Percentiles rank a stretch among this genome's conserved stretches.
Conservation (phyloP, 179 eudicot species). For the Vitellaria paradoxa region DNA sequence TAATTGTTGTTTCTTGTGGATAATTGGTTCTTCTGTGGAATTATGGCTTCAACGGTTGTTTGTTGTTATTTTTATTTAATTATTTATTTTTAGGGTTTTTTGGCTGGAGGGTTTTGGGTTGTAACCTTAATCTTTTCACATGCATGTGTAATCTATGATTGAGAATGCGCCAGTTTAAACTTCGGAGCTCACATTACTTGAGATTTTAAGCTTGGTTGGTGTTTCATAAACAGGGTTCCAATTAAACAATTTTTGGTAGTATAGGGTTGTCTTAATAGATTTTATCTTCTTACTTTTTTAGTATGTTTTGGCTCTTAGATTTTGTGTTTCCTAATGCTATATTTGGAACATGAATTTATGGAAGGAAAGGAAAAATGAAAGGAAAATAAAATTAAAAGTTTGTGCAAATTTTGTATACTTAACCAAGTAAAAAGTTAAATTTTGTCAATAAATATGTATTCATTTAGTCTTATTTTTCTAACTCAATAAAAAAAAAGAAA, state of each 20-base stretch:
- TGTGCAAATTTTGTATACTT: not conserved
- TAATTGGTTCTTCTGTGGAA: conserved; percentile 13
- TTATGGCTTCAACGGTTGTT: not conserved
- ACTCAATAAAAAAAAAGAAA: too few species aligned
- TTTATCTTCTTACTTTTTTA: not conserved
- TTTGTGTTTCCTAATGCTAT: not conserved
- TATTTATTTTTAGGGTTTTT: conserved; percentile 21
- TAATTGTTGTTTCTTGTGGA: not conserved
- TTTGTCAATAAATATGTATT: too few species aligned
- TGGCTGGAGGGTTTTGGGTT: conserved; percentile 18
- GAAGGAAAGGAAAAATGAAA: too few species aligned
- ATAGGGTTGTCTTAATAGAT: not conserved
- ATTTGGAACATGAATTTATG: too few species aligned
- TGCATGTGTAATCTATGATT: conserved; percentile 11
- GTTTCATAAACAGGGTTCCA: not conserved
- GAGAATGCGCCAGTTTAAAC: not conserved
- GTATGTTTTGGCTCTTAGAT: not conserved
- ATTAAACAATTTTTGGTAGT: conserved; percentile 4
- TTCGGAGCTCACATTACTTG: conserved; percentile 14
- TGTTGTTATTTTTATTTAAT: conserved; percentile 8
- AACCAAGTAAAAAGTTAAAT: not conserved
- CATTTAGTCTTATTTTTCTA: too few species aligned
- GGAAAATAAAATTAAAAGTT: too few species aligned
- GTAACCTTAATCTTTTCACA: conserved; percentile 17
- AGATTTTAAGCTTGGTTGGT: not conserved